These are phyloP conservation scores for Przewalskia tangutica DNA, from an alignment of 257 asterid genomes.

Conservation along the genomic window DNA sequence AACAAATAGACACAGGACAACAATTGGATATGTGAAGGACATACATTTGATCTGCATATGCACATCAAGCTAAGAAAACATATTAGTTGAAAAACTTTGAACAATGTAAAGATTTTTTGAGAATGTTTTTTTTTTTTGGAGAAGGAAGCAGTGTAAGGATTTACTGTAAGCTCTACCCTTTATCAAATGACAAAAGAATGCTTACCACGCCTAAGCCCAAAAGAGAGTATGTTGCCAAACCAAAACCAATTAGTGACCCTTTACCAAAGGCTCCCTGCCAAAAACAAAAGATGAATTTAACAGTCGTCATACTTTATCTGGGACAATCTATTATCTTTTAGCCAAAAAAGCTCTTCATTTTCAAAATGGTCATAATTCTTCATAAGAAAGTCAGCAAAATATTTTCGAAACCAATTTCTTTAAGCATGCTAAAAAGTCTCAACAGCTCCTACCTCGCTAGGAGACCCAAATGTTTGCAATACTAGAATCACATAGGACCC, in stretches of 20 bases:
- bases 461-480: background rate
- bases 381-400: background rate
- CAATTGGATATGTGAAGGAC: background rate
- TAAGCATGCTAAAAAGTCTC: background rate
- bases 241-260: slow-evolving; percentile 49
- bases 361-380: background rate
- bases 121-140: too few relatives aligned
- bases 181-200: background rate
- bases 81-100: background rate
- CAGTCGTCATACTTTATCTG: background rate
- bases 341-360: background rate
- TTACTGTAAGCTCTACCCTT: background rate
- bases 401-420: background rate
- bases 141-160: background rate
- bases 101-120: too few relatives aligned
- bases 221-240: slow-evolving; percentile 54
- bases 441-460: background rate
- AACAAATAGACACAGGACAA: background rate
- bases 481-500: background rate
- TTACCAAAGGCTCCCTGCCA: slow-evolving; percentile 71
- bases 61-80: background rate
- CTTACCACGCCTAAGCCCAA: slow-evolving; percentile 74
- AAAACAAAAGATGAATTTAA: background rate
- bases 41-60: background rate
- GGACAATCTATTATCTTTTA: background rate